Evolutionary conservation across 1,139 yeast species (phyloP), one percentile per base, ranked within the genome.

Genomic region (Pichia sp.): DNA sequence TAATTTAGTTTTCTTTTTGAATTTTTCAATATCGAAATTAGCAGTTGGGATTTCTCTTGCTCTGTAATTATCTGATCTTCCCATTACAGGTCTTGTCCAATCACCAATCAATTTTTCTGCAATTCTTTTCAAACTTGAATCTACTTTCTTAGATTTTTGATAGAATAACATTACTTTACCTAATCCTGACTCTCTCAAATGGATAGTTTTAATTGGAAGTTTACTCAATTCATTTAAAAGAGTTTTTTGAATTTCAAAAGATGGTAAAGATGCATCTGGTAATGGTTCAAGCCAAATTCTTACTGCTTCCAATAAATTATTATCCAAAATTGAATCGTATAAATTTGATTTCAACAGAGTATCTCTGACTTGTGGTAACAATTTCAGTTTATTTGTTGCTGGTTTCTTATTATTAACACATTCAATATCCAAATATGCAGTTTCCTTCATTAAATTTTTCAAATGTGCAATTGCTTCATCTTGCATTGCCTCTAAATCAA

Each of bases 31-130:
- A 62, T 85, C 85, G 66, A 85, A 88, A 44, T 77, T 80, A 50
- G 79, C 75, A 52, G 81, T 76, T 57, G 77, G 77, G 49, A 92
- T 81, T 49, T 80, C 72, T 65, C 88, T 82, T 65, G 92, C 97
- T 64, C 94, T 81, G 68, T 90, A 92, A 55, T 92, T 87, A 64
- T 92, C 97, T 2, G 95, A 84, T 51, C 95, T 84, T 55, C 95
- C 95, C 73, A 94, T 85, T 51, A 94, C 88, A 36, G 98, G 98
- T 64, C 98, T 79, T 7, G 97, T 92, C 99, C 99, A 92, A 63
- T 88, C 95, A 34, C 96, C 95, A 55, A 94, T 84, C 49, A 94
- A 71, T 60, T 81, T 79, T 61, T 92, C 97, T 5, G 95, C 98
- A 41, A 82, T 73, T 58, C 95, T 81, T 62, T 90, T 88, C 61